Base-by-base conservation (phyloP, 2,329 filamentous ascomycete species). In the Paracamarosporium sp. region DNA sequence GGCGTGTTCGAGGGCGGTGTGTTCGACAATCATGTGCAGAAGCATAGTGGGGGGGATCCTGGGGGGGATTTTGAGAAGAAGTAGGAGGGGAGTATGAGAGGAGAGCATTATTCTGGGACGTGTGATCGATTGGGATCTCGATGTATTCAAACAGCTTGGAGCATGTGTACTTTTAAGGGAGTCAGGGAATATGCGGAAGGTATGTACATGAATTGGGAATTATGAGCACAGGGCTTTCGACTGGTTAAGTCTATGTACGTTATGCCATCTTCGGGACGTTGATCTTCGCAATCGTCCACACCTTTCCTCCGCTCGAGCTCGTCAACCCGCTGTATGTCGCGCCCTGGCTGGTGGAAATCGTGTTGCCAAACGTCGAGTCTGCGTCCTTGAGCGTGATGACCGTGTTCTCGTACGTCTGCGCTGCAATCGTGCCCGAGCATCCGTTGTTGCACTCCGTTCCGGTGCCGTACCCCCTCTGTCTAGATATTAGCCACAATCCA, bases 401-500 rank as follows among this genome's bases (percentile, higher is more conserved):
- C 1, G 76, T 80, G 56, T 79, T 74, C 38, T 72, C 52, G 59
- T 80, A 80, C 15, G 69, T 65, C 65, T 80, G 78, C 5, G 69
- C 61, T 5, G 72, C 69, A 27, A 77, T 62, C n/a, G 78, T 80
- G n/a, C 73, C 74, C 0, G 68, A 74, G 66, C 78, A 80, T 40
- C 56, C 61, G 15, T 65, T 50, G 58, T 79, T 60, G 43, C 78
- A 81, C 60, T 80, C 76, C 2, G 77, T 80, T n/a, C 77, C 77
- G 1, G 77, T 80, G 40, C 77, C 73, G 47, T 70, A 75, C 4
- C 52, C 40, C 8, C 33, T 31, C 44, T 47, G 15, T 15, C 11
- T 9, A 6, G 20, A 41, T n/a, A 41, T n/a, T n/a, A n/a, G n/a
- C 36, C 8, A 9, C 36, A 41, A n/a, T n/a, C 36, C 6, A n/a